Evolutionary conservation across 208 protist genomes (phyloP), one percentile per base, ranked within the genome.

Genomic region (Trypanosoma theileri): DNA sequence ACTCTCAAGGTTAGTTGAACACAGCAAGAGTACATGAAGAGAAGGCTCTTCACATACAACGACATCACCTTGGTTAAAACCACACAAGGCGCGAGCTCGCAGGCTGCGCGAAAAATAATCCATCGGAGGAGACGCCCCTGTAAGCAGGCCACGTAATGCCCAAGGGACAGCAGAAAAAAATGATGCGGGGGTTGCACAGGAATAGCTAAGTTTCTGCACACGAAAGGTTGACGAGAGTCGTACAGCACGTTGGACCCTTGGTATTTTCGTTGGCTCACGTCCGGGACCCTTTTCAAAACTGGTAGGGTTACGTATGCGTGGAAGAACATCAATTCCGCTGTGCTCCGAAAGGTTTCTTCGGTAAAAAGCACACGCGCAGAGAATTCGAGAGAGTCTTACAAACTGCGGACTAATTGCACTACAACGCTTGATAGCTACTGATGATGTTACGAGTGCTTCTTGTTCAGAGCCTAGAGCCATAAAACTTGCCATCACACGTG

Each of bases 361-460:
- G 35, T 63, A 56, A 45, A 62, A 55, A n/a, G 45, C 14, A 40
- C 44, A 56, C 1, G 60, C 55, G 28, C 44, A 24, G 6, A 52
- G 44, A 31, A 53, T 17, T 46, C 55, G 54, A 46, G 54, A 68
- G 24, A 66, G 45, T 56, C 70, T 60, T 31, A 68, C 48, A 67
- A 75, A 75, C 48, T 68, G 61, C 54, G 70, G 56, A 58, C 55
- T 75, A 14, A 69, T 22, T 40, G 58, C 55, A 60, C 19, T 8
- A 46, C 61, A 64, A 48, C 55, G 17, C 24, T 22, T 48, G 0
- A 58, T 21, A 57, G 70, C 70, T 6, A 58, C 53, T 0, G 60
- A 24, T 9, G 61, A 51, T 11, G 58, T 51, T 4, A 52, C n/a
- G 46, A 61, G 44, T 17, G 70, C 70, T 16, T 69, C 56, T 45